These are phyloP conservation scores for Trifolium pratense DNA, from an alignment of 306 rosid species.

Conservation along the genomic window DNA sequence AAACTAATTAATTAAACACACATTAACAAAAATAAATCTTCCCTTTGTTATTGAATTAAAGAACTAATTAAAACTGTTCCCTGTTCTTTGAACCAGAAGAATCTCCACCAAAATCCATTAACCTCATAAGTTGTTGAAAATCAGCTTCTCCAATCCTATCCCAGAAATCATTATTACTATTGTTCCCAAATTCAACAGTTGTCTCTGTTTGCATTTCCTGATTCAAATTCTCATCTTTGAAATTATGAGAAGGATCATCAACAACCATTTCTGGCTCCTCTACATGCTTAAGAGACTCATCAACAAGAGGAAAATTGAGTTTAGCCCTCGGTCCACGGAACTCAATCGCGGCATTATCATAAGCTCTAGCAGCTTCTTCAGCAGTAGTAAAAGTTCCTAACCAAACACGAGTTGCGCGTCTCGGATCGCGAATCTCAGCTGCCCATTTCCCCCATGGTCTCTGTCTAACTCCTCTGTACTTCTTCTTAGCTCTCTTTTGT, in stretches of 20 bases:
- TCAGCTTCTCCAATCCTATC: conserved; percentile 57
- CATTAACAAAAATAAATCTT: not conserved
- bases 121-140: conserved; percentile 52
- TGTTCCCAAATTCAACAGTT: conserved; percentile 14
- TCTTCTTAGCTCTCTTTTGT: conserved; percentile 65
- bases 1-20: conserved; percentile 13
- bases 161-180: conserved; percentile 49
- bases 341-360: conserved; percentile 79
- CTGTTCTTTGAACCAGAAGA: conserved; percentile 60
- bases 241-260: not conserved
- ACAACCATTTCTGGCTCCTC: conserved; percentile 18
- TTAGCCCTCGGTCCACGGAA: conserved; percentile 93
- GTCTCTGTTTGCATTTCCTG: conserved; percentile 19
- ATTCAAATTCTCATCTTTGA: conserved; percentile 15
- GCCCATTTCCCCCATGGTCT: conserved; percentile 99
- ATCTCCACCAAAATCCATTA: conserved; percentile 53
- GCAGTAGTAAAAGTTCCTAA: conserved; percentile 80
- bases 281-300: conserved; percentile 45
- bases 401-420: conserved; percentile 75
- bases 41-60: not conserved
- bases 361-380: conserved; percentile 87
- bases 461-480: conserved; percentile 88
- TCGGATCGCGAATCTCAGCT: conserved; percentile 89
- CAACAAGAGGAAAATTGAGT: conserved; percentile 78
- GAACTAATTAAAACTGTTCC: conserved; percentile 41